Percentiles rank a stretch among this genome's conserved stretches.
These are phyloP conservation scores for Trametes pubescens DNA, from an alignment of 1,284 basidiomycete genomes.

Conservation along the genomic window DNA sequence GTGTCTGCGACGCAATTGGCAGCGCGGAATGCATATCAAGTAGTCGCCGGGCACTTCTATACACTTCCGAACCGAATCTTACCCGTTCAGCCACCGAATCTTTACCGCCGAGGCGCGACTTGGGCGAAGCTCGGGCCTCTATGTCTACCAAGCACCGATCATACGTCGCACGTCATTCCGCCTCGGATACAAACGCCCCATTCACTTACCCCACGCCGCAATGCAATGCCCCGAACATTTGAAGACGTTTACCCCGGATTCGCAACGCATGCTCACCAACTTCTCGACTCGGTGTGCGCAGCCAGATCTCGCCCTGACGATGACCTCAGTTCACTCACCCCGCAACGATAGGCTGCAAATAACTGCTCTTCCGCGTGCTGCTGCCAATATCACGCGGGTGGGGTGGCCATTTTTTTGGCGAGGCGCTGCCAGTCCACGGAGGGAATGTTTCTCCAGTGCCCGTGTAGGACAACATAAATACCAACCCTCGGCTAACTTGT, in stretches of 20 bases:
- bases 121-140: conserved; percentile 28
- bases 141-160: conserved; percentile 13
- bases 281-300: conserved; percentile 24
- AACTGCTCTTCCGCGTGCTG: conserved; percentile 22
- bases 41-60: conserved; percentile 18
- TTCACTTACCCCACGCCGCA: conserved; percentile 34
- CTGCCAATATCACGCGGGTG: conserved; percentile 30
- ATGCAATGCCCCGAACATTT: conserved; percentile 42
- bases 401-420: conserved; percentile 17
- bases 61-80: conserved; percentile 39
- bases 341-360: conserved; percentile 23
- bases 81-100: conserved; percentile 41
- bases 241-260: conserved; percentile 41
- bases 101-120: conserved; percentile 34
- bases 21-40: conserved; percentile 5
- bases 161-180: conserved; percentile 17
- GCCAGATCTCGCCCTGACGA: conserved; percentile 18
- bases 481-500: conserved; percentile 5
- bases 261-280: conserved; percentile 18
- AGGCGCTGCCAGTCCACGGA: conserved; percentile 9
- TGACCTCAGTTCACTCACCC: conserved; percentile 17
- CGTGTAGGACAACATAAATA: conserved; percentile 34
- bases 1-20: conserved; percentile 21
- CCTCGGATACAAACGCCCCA: conserved; percentile 13
- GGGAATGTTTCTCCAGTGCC: conserved; percentile 8